Evolutionary conservation across 345 rosid genomes (phyloP).

Genomic region (Brassica cretica): DNA sequence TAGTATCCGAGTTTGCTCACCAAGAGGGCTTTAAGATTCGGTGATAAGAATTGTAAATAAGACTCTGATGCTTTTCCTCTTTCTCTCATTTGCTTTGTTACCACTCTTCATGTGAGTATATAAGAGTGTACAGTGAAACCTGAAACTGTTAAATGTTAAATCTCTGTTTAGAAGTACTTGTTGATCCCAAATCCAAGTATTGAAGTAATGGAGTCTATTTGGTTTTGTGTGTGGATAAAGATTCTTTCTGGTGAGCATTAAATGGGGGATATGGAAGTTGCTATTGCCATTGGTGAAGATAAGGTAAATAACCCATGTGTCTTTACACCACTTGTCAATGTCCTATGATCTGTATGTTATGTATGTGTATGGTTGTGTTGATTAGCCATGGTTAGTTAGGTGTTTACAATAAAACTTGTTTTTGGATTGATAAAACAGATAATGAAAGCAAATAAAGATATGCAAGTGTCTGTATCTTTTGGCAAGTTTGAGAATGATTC

Average conservation of each 20-base stretch:
- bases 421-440: constrained; percentile 37
- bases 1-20: constrained; percentile 46
- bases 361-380: constrained; percentile 9
- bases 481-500: constrained; percentile 87
- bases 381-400: constrained; percentile 4
- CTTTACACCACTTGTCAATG: constrained; percentile 14
- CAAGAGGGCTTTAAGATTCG: constrained; percentile 18
- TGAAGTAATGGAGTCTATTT: constrained; percentile 3
- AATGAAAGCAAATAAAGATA: constrained; percentile 44
- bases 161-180: background rate
- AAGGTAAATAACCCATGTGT: constrained; percentile 43
- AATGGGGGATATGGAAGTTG: constrained; percentile 52
- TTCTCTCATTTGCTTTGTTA: constrained; percentile 7
- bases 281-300: constrained; percentile 42
- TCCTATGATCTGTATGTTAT: constrained; percentile 7
- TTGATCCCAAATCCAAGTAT: background rate
- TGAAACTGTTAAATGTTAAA: background rate
- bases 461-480: constrained; percentile 77
- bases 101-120: background rate
- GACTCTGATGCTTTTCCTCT: constrained; percentile 22
- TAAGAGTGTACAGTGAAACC: background rate
- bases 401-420: constrained; percentile 10
- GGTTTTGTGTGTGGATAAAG: constrained; percentile 38
- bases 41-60: background rate
- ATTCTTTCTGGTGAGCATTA: constrained; percentile 23